Conservation (phyloP, 1,284 basidiomycete species). For the Apiotrichum sp. region DNA sequence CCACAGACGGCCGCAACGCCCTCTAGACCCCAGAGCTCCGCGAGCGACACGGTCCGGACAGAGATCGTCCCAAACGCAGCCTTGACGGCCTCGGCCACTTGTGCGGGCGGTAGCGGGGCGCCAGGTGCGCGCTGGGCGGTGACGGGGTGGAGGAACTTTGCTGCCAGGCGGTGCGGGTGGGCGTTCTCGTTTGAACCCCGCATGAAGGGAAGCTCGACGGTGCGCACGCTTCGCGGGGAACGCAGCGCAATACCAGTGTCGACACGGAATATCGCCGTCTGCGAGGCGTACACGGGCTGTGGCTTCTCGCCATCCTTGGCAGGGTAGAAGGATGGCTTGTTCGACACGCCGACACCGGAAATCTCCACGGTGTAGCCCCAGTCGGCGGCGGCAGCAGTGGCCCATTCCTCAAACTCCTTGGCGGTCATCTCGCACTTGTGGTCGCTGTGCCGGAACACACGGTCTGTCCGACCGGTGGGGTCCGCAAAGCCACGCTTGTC, state of each 20-base stretch:
- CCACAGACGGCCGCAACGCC: conserved; percentile 59
- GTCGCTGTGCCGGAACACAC: conserved; percentile 62
- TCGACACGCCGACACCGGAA: conserved; percentile 43
- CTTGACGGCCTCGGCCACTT: conserved; percentile 55
- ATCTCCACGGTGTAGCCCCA: conserved; percentile 58
- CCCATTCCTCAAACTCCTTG: conserved; percentile 72
- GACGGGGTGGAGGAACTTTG: conserved; percentile 51
- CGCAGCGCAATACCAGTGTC: conserved; percentile 38
- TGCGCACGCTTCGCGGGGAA: conserved; percentile 44
- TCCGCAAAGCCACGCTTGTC: conserved; percentile 58
- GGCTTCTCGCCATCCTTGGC: conserved; percentile 23
- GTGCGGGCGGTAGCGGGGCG: conserved; percentile 47
- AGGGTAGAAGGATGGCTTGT: conserved; percentile 44
- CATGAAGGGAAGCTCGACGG: conserved; percentile 44
- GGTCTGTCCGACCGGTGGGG: conserved; percentile 62
- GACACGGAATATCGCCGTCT: conserved; percentile 62
- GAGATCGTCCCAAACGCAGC: conserved; percentile 53
- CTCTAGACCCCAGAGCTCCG: conserved; percentile 65
- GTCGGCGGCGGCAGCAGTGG: conserved; percentile 53
- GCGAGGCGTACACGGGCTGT: conserved; percentile 57
- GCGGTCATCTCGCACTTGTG: conserved; percentile 92
- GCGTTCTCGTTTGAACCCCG: conserved; percentile 28
- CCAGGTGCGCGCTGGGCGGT: conserved; percentile 18
- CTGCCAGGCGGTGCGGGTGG: conserved; percentile 50
- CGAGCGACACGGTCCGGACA: conserved; percentile 51